A percentile compares a stretch with the other conserved stretches of the same genome.
Evolutionary conservation across 345 rosid species (phyloP).

Genomic region (Citrus hindsii): DNA sequence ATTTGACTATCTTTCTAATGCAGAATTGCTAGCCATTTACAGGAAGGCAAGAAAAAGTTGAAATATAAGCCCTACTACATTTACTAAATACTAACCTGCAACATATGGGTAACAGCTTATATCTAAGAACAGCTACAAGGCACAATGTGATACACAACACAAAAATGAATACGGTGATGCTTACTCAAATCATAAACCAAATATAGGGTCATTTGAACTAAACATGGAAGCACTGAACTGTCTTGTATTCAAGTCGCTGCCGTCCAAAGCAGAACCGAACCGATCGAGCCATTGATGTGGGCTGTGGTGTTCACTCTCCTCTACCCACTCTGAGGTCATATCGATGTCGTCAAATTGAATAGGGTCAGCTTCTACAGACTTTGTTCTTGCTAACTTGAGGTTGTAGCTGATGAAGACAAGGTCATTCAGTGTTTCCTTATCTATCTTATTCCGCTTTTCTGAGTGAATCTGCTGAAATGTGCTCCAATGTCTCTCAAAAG

Average conservation of each 20-base stretch:
- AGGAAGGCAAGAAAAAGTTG: not conserved
- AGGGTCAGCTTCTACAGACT: constrained; percentile 53
- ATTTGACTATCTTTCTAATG: not conserved
- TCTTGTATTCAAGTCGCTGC: constrained; percentile 77
- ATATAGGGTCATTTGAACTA: constrained; percentile 55
- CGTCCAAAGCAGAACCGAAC: constrained; percentile 70
- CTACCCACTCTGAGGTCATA: constrained; percentile 96
- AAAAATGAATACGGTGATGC: not conserved
- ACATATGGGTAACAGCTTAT: too few species aligned
- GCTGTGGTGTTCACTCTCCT: constrained; percentile 66
- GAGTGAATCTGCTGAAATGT: constrained; percentile 80
- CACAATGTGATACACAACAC: not conserved
- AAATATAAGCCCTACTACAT: not conserved
- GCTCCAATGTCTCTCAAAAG: constrained; percentile 72
- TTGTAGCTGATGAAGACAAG: constrained; percentile 66
- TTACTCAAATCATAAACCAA: constrained; percentile 50
- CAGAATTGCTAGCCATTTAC: not conserved
- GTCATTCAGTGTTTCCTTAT: constrained; percentile 67
- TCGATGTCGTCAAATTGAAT: constrained; percentile 71
- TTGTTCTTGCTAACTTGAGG: constrained; percentile 59
- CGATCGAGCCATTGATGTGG: constrained; percentile 87
- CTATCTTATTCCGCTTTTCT: constrained; percentile 82
- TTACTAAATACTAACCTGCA: not conserved
- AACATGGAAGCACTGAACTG: constrained; percentile 67
- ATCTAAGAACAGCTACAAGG: not conserved